Percentiles rank a stretch among this genome's conserved stretches.
These are phyloP conservation scores for Rhinocladiella similis DNA, from an alignment of 2,329 filamentous ascomycete genomes.

Conservation along the genomic window DNA sequence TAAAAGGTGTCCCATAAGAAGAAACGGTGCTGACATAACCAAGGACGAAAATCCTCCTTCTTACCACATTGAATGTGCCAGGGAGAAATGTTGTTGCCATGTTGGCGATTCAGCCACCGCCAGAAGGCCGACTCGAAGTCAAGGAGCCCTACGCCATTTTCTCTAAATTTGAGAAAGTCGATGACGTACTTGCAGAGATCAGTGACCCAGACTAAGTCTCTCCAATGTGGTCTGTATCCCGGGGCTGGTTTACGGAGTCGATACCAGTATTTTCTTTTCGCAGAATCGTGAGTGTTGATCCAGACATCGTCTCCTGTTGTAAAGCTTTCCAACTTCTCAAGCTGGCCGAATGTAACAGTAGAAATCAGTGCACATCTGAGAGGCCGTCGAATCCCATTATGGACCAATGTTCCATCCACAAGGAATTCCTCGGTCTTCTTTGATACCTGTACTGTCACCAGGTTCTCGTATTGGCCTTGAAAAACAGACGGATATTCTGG, in stretches of 20 bases:
- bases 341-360: constrained; percentile 65
- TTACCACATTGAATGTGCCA: constrained; percentile 56
- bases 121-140: constrained; percentile 62
- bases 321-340: constrained; percentile 53
- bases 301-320: constrained; percentile 58
- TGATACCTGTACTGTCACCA: constrained; percentile 26
- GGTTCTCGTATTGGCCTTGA: constrained; percentile 41
- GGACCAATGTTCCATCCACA: constrained; percentile 62
- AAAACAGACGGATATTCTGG: constrained; percentile 53
- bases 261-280: constrained; percentile 60
- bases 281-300: constrained; percentile 49
- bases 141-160: constrained; percentile 47
- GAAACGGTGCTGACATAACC: constrained; percentile 59
- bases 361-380: constrained; percentile 59
- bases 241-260: constrained; percentile 55
- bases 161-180: constrained; percentile 55
- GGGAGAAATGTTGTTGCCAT: constrained; percentile 38
- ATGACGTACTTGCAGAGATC: constrained; percentile 71
- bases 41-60: constrained; percentile 62
- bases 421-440: constrained; percentile 16
- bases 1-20: constrained; percentile 38
- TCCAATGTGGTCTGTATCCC: constrained; percentile 64
- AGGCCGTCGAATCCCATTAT: constrained; percentile 45
- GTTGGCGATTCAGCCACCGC: constrained; percentile 54
- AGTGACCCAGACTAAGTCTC: constrained; percentile 69